Evolutionary conservation across 768 basidiomycete genomes (phyloP).

Genomic region (Pleurotus giganteus): DNA sequence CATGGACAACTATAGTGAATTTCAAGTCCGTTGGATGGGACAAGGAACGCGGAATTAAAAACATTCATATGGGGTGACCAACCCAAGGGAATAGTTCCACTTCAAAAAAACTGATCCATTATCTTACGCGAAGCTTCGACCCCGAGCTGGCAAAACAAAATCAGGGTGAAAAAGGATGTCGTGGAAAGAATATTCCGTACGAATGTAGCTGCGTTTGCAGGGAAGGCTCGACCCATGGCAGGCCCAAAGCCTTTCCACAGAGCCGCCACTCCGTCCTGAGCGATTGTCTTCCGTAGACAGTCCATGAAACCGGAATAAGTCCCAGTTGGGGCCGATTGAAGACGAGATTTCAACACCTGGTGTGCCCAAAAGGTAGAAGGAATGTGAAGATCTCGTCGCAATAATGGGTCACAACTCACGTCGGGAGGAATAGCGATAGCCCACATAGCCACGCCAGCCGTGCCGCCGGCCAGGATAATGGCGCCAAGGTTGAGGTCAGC

Average conservation of each 20-base stretch:
- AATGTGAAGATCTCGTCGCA: background rate
- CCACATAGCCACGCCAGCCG: slow-evolving; percentile 99
- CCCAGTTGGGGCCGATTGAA: slow-evolving; percentile 95
- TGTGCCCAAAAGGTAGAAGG: slow-evolving; percentile 8
- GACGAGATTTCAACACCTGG: slow-evolving; percentile 91
- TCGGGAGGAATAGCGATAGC: slow-evolving; percentile 95
- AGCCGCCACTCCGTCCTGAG: slow-evolving; percentile 80
- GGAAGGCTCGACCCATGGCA: slow-evolving; percentile 96
- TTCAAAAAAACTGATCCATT: slow-evolving; percentile 65
- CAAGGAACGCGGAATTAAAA: no score
- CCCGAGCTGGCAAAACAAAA: slow-evolving; percentile 59
- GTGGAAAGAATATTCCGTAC: slow-evolving; percentile 43
- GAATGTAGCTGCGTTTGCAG: slow-evolving; percentile 94
- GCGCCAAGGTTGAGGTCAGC: slow-evolving; percentile 81
- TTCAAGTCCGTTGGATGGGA: no score
- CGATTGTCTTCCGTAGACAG: slow-evolving; percentile 89
- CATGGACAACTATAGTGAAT: no score
- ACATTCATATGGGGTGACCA: background rate
- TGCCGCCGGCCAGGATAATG: slow-evolving; percentile 89
- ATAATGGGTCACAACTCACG: slow-evolving; percentile 44
- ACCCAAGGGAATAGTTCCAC: slow-evolving; percentile 6
- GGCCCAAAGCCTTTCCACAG: slow-evolving; percentile 98
- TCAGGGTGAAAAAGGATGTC: slow-evolving; percentile 16
- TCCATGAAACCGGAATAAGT: slow-evolving; percentile 96
- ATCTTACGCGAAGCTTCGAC: slow-evolving; percentile 87